These are phyloP conservation scores for Peronospora belbahrii DNA, from an alignment of 352 stramenopile genomes.

Conservation along the genomic window DNA sequence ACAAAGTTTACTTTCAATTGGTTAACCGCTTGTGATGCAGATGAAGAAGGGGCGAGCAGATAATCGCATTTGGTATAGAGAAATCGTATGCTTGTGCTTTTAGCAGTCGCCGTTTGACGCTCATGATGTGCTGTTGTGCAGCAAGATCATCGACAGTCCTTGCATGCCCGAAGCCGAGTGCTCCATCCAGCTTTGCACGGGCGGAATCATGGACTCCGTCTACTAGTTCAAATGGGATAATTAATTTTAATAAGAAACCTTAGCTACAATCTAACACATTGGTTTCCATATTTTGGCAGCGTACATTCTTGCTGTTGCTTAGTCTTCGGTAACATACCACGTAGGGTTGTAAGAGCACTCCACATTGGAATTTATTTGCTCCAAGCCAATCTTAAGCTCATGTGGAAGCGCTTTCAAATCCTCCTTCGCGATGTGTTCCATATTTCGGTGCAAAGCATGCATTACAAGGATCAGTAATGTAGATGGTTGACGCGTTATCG, in stretches of 20 bases:
- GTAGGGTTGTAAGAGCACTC: conserved; percentile 50
- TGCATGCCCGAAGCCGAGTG: conserved; percentile 84
- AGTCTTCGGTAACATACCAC: conserved; percentile 53
- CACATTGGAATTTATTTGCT: conserved; percentile 70
- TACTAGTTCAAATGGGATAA: conserved; percentile 34
- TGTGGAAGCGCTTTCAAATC: conserved; percentile 43
- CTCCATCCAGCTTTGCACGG: conserved; percentile 59
- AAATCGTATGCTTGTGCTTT: background rate
- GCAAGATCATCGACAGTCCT: conserved; percentile 78
- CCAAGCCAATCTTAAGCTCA: conserved; percentile 54
- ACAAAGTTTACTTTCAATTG: background rate
- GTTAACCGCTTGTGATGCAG: conserved; percentile 16
- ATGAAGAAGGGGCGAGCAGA: conserved; percentile 90
- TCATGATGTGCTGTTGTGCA: conserved; percentile 22
- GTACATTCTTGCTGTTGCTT: conserved; percentile 31
- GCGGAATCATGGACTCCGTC: conserved; percentile 57
- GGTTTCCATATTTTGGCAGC: conserved; percentile 39
- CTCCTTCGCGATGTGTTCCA: conserved; percentile 32
- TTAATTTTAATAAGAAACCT: conserved; percentile 26
- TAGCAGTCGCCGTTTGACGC: background rate
- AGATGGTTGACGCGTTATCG: conserved; percentile 47
- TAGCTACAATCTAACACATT: conserved; percentile 37
- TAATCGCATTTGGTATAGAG: conserved; percentile 75
- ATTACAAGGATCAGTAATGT: conserved; percentile 65
- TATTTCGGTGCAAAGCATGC: conserved; percentile 46